phyloP scores from a whole-genome alignment of 192 early-diverging fungal genomes.

The Entomortierella chlamydospora region DNA sequence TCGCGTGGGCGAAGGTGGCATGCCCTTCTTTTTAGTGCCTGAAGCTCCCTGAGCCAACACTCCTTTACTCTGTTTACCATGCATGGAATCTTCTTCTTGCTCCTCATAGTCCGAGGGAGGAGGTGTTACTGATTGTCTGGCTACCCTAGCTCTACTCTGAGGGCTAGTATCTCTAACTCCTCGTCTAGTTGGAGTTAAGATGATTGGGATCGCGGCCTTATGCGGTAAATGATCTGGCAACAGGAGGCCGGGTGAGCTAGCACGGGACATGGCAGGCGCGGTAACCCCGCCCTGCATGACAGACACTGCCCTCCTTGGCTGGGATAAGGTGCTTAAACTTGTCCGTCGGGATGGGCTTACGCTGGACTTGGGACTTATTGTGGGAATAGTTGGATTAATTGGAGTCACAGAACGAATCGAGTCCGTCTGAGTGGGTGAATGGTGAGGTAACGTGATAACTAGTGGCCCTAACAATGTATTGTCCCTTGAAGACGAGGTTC shows the following conservation, averaged over 20 bases:
- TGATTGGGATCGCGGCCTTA: background rate
- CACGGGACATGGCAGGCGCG: background rate
- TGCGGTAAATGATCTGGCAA: conserved; percentile 7
- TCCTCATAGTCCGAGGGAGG: conserved; percentile 16
- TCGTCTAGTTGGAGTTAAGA: background rate
- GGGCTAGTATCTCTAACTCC: background rate
- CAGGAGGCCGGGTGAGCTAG: background rate
- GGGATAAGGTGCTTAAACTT: background rate
- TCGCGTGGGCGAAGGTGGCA: background rate
- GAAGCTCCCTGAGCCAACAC: background rate
- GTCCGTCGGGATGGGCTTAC: background rate
- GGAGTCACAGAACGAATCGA: conserved; percentile 20
- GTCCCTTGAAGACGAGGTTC: background rate
- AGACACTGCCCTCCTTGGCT: background rate
- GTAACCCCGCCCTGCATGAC: background rate
- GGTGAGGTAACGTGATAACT: conserved; percentile 25
- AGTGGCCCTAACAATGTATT: background rate
- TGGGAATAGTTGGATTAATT: background rate
- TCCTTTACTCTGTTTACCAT: background rate
- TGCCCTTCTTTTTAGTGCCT: background rate
- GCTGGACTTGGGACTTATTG: background rate
- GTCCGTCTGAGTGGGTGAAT: conserved; percentile 15
- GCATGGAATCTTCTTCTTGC: conserved; percentile 26
- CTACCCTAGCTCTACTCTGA: background rate
- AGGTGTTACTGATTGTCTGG: background rate